Conservation (phyloP, 306 rosid species). For the Cajanus cajan region DNA sequence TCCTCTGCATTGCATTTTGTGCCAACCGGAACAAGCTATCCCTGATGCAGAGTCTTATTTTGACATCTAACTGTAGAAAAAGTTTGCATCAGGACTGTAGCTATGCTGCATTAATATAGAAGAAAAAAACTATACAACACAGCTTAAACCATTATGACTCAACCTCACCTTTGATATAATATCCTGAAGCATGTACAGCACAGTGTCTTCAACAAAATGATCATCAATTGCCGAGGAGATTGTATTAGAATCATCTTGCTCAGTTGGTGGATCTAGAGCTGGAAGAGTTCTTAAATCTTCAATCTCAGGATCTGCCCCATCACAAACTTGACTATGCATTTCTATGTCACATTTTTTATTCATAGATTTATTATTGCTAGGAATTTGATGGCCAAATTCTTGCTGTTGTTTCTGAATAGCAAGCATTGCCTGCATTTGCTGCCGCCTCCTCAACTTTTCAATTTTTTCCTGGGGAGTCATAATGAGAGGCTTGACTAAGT, state of each 20-base stretch:
- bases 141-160: slow-evolving; percentile 30
- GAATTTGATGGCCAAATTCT: slow-evolving; percentile 57
- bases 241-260: slow-evolving; percentile 64
- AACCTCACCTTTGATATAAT: slow-evolving; percentile 58
- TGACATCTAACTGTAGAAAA: slow-evolving; percentile 68
- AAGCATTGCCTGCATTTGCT: slow-evolving; percentile 86
- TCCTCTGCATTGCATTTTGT: slow-evolving; percentile 70
- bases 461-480: slow-evolving; percentile 92
- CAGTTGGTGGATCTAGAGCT: slow-evolving; percentile 42
- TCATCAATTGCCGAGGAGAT: slow-evolving; percentile 46
- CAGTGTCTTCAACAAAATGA: slow-evolving; percentile 53
- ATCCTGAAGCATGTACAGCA: slow-evolving; percentile 67
- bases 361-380: slow-evolving; percentile 37
- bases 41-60: slow-evolving; percentile 62
- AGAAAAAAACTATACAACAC: slow-evolving; percentile 20
- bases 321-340: slow-evolving; percentile 45
- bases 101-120: slow-evolving; percentile 29
- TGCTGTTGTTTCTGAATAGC: slow-evolving; percentile 77
- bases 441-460: slow-evolving; percentile 80
- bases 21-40: slow-evolving; percentile 89
- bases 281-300: slow-evolving; percentile 53
- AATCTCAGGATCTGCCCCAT: slow-evolving; percentile 45
- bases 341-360: slow-evolving; percentile 40
- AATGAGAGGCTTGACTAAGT: slow-evolving; percentile 45
- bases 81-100: slow-evolving; percentile 38